These are phyloP conservation scores for Manihot esculenta DNA, from an alignment of 441 rosid species.

Conservation along the genomic window DNA sequence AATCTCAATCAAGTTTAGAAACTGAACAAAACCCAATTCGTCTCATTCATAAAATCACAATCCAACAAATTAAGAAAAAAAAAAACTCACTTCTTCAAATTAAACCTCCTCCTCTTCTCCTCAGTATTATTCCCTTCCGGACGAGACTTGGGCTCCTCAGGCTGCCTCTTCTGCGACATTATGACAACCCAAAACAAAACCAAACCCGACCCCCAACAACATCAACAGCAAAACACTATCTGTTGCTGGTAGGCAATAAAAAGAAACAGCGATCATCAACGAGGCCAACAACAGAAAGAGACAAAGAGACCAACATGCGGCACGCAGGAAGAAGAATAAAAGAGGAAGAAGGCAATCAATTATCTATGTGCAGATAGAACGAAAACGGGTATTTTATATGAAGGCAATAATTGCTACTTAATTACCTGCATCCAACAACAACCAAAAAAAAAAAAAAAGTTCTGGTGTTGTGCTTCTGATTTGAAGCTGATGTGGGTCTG, in stretches of 20 bases:
- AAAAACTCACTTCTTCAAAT: conserved; percentile 46
- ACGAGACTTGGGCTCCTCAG: conserved; percentile 58
- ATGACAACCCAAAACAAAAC: conserved; percentile 14
- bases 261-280: not conserved
- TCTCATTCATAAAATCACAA: not conserved
- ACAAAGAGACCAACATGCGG: conserved; percentile 35
- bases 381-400: not conserved
- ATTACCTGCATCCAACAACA: conserved; percentile 35
- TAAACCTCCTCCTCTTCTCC: conserved; percentile 63
- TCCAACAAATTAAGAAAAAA: not conserved
- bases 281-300: conserved; percentile 9
- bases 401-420: conserved; percentile 16
- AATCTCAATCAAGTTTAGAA: conserved; percentile 10
- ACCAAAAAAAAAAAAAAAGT: no score
- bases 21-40: conserved; percentile 1
- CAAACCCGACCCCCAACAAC: conserved; percentile 4
- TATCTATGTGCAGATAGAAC: not conserved
- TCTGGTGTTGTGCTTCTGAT: not conserved
- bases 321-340: not conserved
- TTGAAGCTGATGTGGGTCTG: not conserved
- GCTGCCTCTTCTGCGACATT: conserved; percentile 87
- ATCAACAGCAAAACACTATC: conserved; percentile 10
- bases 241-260: conserved; percentile 10
- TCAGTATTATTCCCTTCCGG: conserved; percentile 44
- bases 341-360: not conserved